phyloP scores from a whole-genome alignment of 75 land plant genomes.

The Picea glauca region DNA sequence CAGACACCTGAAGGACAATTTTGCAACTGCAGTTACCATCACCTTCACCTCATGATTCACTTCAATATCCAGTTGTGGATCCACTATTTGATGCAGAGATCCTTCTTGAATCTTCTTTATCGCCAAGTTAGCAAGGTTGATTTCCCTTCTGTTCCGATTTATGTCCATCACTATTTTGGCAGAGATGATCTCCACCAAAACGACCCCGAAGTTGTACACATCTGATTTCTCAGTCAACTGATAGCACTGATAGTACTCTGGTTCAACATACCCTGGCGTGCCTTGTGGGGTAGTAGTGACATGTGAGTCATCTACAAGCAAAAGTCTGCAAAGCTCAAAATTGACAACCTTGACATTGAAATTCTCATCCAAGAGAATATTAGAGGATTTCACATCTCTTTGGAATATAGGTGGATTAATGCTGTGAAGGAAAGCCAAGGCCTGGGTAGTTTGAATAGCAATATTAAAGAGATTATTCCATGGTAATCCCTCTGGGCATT shows the following conservation, averaged over 20 bases:
- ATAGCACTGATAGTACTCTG: no score
- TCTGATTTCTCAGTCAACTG: no score
- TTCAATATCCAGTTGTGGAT: slow-evolving; percentile 13
- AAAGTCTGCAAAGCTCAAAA: slow-evolving; percentile 39
- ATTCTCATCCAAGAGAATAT: no score
- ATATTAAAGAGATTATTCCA: slow-evolving; percentile 23
- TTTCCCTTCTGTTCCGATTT: slow-evolving; percentile 15
- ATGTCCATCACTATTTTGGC: slow-evolving; percentile 33
- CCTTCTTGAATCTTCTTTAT: slow-evolving; percentile 22
- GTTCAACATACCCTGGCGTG: no score
- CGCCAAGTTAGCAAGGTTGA: slow-evolving; percentile 29
- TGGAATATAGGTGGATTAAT: slow-evolving; percentile 30
- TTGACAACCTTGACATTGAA: no score
- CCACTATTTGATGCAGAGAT: slow-evolving; percentile 23
- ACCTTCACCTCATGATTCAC: neutral
- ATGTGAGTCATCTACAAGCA: slow-evolving; percentile 15
- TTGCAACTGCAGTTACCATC: slow-evolving; percentile 29
- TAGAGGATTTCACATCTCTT: slow-evolving; percentile 39
- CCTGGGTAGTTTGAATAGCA: no score
- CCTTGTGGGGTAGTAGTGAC: no score
- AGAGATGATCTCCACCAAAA: slow-evolving; percentile 44
- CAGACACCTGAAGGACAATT: slow-evolving; percentile 35
- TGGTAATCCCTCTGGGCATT: no score
- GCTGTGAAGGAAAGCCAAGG: no score
- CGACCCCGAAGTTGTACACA: no score